Percentiles rank a stretch among this genome's conserved stretches.
Evolutionary conservation across 2,329 filamentous ascomycete genomes (phyloP).

Genomic region (Fusarium devonianum): DNA sequence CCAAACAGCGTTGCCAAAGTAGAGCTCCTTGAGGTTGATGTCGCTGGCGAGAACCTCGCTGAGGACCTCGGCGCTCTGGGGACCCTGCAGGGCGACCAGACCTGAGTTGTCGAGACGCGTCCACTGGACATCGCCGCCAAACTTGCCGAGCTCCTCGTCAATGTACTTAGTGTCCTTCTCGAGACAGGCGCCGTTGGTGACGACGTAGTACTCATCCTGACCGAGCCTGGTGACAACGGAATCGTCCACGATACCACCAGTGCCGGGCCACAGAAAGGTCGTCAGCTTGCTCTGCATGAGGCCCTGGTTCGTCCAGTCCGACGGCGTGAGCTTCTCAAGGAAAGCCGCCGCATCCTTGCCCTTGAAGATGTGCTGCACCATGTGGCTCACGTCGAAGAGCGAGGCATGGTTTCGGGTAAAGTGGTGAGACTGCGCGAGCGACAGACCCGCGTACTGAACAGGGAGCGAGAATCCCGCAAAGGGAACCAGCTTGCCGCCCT

Average conservation of each 20-base stretch:
- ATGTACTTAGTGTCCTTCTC: constrained; percentile 88
- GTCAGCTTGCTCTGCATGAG: constrained; percentile 80
- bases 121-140: constrained; percentile 67
- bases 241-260: constrained; percentile 94
- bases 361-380: constrained; percentile 88
- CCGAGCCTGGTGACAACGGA: constrained; percentile 86
- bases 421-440: constrained; percentile 83
- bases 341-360: constrained; percentile 83
- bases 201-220: constrained; percentile 82
- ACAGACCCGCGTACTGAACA: constrained; percentile 80
- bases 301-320: constrained; percentile 69
- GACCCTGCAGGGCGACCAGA: constrained; percentile 89
- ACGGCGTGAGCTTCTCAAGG: constrained; percentile 84
- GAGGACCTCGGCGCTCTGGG: constrained; percentile 75
- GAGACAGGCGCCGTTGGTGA: constrained; percentile 92
- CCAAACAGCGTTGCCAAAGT: constrained; percentile 80
- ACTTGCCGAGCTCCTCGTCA: constrained; percentile 68
- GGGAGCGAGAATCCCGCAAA: constrained; percentile 95
- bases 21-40: constrained; percentile 70
- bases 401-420: constrained; percentile 90
- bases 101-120: constrained; percentile 75
- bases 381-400: constrained; percentile 95
- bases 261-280: constrained; percentile 78
- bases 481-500: constrained; percentile 94
- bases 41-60: constrained; percentile 63